phyloP scores from a whole-genome alignment of 2,329 filamentous ascomycete species.

The Aspergillus thermomutatus region DNA sequence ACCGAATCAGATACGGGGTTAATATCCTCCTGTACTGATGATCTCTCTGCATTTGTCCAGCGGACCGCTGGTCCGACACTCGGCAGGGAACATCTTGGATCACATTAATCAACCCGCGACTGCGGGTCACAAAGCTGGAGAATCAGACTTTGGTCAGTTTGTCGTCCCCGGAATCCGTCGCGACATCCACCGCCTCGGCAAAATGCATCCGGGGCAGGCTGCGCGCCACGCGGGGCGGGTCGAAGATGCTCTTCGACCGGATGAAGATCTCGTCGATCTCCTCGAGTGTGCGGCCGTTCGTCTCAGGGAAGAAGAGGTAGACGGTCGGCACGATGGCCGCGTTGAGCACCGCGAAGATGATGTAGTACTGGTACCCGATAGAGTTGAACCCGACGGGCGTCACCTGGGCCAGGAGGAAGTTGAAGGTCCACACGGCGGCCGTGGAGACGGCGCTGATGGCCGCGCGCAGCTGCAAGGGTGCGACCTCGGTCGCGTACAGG shows the following conservation, averaged over 20 bases:
- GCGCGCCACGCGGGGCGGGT: conserved; percentile 23
- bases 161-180: not conserved
- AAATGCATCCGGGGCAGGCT: conserved; percentile 13
- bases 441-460: conserved; percentile 57
- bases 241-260: conserved; percentile 27
- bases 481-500: conserved; percentile 58
- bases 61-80: not conserved
- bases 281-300: conserved; percentile 37
- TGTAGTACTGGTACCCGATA: conserved; percentile 49
- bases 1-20: not conserved
- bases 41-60: not conserved
- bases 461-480: conserved; percentile 40
- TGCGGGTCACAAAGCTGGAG: too few relatives aligned
- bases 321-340: conserved; percentile 29
- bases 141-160: not conserved
- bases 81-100: not conserved
- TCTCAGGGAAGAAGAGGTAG: conserved; percentile 40
- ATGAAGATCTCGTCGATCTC: conserved; percentile 41
- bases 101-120: not conserved
- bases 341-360: conserved; percentile 44
- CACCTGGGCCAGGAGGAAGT: conserved; percentile 36
- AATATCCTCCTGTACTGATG: not conserved
- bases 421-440: conserved; percentile 40
- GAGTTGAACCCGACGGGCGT: conserved; percentile 37
- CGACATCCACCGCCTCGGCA: conserved; percentile 8